These are phyloP conservation scores for Crithidia acanthocephali DNA, from an alignment of 208 protist genomes.

Conservation along the genomic window DNA sequence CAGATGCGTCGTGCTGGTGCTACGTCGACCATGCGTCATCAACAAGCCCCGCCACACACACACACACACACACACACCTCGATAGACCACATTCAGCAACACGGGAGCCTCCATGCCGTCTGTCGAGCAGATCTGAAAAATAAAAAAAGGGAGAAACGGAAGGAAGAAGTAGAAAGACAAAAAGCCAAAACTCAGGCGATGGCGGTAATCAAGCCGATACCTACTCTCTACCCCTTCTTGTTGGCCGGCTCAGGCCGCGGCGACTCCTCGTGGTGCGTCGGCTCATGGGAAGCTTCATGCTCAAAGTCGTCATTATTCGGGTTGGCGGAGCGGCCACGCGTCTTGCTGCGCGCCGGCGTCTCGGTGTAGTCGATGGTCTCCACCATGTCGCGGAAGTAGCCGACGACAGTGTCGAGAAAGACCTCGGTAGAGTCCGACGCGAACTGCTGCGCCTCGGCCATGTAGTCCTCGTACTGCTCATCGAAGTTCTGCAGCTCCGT, in stretches of 20 bases:
- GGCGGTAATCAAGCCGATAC: neutral
- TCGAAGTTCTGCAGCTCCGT: constrained; percentile 25
- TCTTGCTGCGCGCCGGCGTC: constrained; percentile 11
- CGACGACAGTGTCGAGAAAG: constrained; percentile 33
- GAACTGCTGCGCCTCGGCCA: constrained; percentile 22
- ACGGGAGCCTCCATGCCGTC: too few species aligned
- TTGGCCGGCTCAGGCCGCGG: neutral
- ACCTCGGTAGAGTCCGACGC: constrained; percentile 25
- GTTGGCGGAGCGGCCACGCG: constrained; percentile 2
- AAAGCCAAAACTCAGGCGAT: too few species aligned
- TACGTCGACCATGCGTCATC: too few species aligned
- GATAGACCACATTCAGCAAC: too few species aligned
- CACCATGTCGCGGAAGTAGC: constrained; percentile 27
- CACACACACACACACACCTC: too few species aligned
- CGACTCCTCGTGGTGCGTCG: neutral
- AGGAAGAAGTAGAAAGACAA: neutral
- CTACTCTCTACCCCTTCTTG: neutral
- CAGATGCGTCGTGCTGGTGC: too few species aligned
- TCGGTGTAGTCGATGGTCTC: constrained; percentile 18
- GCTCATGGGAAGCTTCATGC: neutral
- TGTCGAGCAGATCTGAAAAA: neutral
- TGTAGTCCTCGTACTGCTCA: constrained; percentile 26
- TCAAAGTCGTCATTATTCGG: neutral
- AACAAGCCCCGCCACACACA: too few species aligned
- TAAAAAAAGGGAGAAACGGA: neutral